Evolutionary conservation across 202 grass and related monocot genomes (phyloP), one percentile per base, ranked within the genome.

Genomic region (Setaria viridis): DNA sequence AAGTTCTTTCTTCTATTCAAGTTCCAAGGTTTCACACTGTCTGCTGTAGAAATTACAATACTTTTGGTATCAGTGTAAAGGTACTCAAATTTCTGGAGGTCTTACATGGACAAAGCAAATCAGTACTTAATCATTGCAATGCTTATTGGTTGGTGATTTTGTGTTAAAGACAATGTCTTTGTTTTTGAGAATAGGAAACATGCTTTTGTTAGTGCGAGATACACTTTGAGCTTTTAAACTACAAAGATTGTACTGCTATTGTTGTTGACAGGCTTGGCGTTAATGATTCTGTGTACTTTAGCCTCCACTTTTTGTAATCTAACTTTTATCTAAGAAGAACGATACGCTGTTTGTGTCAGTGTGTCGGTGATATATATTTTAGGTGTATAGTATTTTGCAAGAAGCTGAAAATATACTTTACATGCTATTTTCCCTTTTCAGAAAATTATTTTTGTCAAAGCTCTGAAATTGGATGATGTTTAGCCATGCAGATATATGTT

Each of bases 371-470:
- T 72, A 49, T 45, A 72, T 17, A 83, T 17, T 39, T 58, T 83
- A 39, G n/a, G n/a, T 62, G 60, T 6, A 72, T 17, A 19, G 58
- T 68, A 47, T 20, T 83, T 82, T 59, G 33, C 11, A 37, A 65
- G 46, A 56, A 15, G 32, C 9, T 83, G 47, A 65, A 65, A 32
- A 68, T 45, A 11, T 58, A 45, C 66, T 77, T 62, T 64, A 21
- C 46, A 17, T 63, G 15, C 32, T 57, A n/a, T 54, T 50, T 59
- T 66, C 80, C 2, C 54, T 82, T 78, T 84, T 60, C 65, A 85
- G 87, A 71, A 91, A 70, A 91, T 82, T 74, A 85, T 84, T 59
- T 68, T 84, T 57, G 84, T 84, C 19, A 79, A 93, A 91, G 67
- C 83, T 72, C 84, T 91, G n/a, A 91, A 93, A 49, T 81, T 87